Base-by-base conservation (phyloP, 495 filamentous ascomycete species). In the Zalerion maritima region DNA sequence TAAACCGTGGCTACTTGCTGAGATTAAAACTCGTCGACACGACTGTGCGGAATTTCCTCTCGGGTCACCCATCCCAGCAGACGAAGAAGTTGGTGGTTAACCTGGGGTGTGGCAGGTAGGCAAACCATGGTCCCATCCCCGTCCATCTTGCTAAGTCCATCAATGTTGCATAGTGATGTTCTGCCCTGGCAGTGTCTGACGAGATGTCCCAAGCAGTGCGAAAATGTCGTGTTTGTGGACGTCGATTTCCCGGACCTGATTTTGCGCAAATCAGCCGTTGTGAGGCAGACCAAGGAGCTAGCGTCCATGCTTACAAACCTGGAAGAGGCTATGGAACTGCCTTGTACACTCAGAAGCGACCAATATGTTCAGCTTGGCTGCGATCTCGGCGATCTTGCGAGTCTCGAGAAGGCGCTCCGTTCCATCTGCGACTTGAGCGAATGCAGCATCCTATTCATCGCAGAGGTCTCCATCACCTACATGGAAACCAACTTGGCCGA, bases 381-480 rank as follows among this genome's bases (percentile, higher is more conserved):
- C 37, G 85, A 94, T 55, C 55, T 94, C 24, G 64, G 75, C 22
- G 64, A 83, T 28, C 52, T 82, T 3, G 37, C 51, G 11, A 58
- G 51, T 15, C 58, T 93, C 5, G 54, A 71, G 24, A 36, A 55
- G 12, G 56, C 70, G 13, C 51, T 93, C 19, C 60, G 55, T 13
- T 46, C 37, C 3, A 58, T 72, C 22, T 36, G 79, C 12, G 57
- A 75, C 17, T 46, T 73, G 18, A 37, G 59, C 3, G 55, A 64
- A 2, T 74, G 67, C 35, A 52, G 61, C 6, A 59, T 93, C 7
- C 68, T 94, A 29, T 89, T 83, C 43, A 67, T 79, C 3, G 84
- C 83, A 0, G 87, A 94, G 51, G 85, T 93, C 4, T 91, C 83
- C 4, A 63, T 92, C 18, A 85, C 85, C 1, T 93, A 93, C 40